Evolutionary conservation across 2,329 filamentous ascomycete species (phyloP).

Genomic region (Ceratocystis destructans): DNA sequence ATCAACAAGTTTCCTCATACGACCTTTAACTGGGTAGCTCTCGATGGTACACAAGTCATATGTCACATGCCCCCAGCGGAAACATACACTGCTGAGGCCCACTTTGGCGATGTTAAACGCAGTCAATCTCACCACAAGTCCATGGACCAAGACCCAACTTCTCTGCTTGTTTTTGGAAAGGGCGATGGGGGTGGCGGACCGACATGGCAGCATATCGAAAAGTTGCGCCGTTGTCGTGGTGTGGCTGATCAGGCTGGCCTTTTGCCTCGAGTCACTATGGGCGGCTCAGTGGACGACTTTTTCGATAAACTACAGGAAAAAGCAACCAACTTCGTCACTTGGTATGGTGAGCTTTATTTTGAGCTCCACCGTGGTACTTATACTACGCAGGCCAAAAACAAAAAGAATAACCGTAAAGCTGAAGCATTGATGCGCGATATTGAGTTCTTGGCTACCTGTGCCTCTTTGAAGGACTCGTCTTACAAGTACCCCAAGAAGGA

Average conservation of each 20-base stretch:
- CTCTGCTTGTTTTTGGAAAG: conserved; percentile 86
- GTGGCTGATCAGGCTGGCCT: conserved; percentile 76
- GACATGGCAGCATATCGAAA: conserved; percentile 87
- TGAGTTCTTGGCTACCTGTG: conserved; percentile 75
- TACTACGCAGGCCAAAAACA: conserved; percentile 95
- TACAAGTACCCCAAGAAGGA: conserved; percentile 90
- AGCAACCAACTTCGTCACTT: conserved; percentile 67
- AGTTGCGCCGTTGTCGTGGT: conserved; percentile 80
- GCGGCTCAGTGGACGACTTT: conserved; percentile 84
- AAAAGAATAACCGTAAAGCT: conserved; percentile 76
- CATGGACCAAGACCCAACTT: conserved; percentile 82
- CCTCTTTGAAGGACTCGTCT: conserved; percentile 53
- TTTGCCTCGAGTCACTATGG: conserved; percentile 78
- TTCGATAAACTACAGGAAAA: conserved; percentile 76
- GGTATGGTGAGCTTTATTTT: conserved; percentile 97
- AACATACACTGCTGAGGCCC: conserved; percentile 86
- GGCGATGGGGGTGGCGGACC: conserved; percentile 93
- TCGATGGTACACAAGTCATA: conserved; percentile 91
- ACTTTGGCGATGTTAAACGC: conserved; percentile 86
- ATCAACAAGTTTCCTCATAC: conserved; percentile 99
- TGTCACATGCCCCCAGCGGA: conserved; percentile 96
- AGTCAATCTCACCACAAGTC: conserved; percentile 90
- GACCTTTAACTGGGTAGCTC: conserved; percentile 95
- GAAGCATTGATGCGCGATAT: conserved; percentile 78
- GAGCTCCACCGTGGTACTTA: conserved; percentile 95